Base-by-base conservation (phyloP, 2,329 filamentous ascomycete species). In the Monosporascus sp. region DNA sequence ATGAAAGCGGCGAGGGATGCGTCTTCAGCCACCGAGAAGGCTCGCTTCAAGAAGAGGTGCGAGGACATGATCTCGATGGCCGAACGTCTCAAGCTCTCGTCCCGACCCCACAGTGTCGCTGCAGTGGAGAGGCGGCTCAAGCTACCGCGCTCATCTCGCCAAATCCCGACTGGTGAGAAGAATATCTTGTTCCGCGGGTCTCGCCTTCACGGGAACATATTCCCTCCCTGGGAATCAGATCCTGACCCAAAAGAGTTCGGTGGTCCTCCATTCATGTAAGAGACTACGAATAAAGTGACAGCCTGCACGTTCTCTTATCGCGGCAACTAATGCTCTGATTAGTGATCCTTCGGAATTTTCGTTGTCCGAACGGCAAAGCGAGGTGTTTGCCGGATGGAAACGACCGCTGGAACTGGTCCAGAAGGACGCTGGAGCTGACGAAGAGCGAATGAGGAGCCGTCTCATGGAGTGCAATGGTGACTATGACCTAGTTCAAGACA, bases 401-500 rank as follows among this genome's bases (percentile, higher is more conserved):
- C 83, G 90, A 37, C 89, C 92, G 1, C 64, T 68, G 17, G 85
- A 96, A 53, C 77, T 91, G 22, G 73, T 88, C n/a, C 70, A 77
- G 17, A 72, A 71, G 3, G 54, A 51, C 2, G 37, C 54, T 7
- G 52, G 49, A 22, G 8, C 49, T 11, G 45, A 43, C 35, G 22
- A 43, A 2, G 49, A 22, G 43, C 39, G 50, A 20, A 55, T 18
- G 45, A 48, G 52, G 24, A 47, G 48, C 18, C 53, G 45, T 17
- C 66, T 63, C 58, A 71, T 66, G 69, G 58, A 58, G 37, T 66
- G 79, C 17, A 71, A 72, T 7, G 72, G 77, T 8, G 78, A 81
- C 15, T 84, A 89, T 56, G 93, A 99, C 70, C 80, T 99, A 7
- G 91, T 97, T 3, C 94, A 99, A 70, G 94, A 99, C 70, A 85